phyloP scores from a whole-genome alignment of 176 grass and related monocot genomes.

The Juncus effusus region DNA sequence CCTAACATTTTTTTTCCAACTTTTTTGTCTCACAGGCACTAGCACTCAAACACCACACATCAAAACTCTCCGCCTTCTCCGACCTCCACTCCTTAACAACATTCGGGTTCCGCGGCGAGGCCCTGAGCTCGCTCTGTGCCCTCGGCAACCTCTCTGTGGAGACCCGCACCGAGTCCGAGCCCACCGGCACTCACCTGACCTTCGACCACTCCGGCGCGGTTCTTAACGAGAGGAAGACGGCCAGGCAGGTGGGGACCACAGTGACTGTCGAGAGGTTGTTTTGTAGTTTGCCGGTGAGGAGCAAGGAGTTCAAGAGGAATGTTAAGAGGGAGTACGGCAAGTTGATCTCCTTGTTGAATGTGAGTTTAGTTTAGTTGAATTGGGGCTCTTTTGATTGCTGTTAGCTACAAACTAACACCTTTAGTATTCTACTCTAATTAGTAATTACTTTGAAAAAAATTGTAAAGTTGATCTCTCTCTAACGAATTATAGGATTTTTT shows the following conservation, averaged over 20 bases:
- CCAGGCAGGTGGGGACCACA: conserved; percentile 78
- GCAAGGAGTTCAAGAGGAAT: conserved; percentile 91
- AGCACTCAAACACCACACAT: conserved; percentile 87
- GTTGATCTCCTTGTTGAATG: conserved; percentile 76
- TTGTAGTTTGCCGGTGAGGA: conserved; percentile 74
- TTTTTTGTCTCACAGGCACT: conserved; percentile 36
- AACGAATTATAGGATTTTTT: too few species aligned
- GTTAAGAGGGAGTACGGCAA: conserved; percentile 83
- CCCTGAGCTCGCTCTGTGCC: conserved; percentile 77
- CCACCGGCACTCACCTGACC: conserved; percentile 64
- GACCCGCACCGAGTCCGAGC: conserved; percentile 71
- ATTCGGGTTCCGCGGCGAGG: conserved; percentile 86
- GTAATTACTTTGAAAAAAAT: neutral
- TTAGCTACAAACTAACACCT: too few species aligned
- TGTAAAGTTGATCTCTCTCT: neutral
- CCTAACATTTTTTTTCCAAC: neutral
- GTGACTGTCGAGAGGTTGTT: conserved; percentile 80
- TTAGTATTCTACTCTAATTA: neutral
- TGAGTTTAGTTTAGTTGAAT: conserved; percentile 32
- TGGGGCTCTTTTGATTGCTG: too few species aligned
- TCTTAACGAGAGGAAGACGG: conserved; percentile 54
- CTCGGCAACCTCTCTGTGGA: conserved; percentile 65
- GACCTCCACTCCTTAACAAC: conserved; percentile 65
- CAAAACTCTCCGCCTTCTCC: conserved; percentile 79
- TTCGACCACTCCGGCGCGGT: conserved; percentile 76